Evolutionary conservation across 2,329 filamentous ascomycete genomes (phyloP), one percentile per base, ranked within the genome.

Genomic region (Cyclaneusma minus): DNA sequence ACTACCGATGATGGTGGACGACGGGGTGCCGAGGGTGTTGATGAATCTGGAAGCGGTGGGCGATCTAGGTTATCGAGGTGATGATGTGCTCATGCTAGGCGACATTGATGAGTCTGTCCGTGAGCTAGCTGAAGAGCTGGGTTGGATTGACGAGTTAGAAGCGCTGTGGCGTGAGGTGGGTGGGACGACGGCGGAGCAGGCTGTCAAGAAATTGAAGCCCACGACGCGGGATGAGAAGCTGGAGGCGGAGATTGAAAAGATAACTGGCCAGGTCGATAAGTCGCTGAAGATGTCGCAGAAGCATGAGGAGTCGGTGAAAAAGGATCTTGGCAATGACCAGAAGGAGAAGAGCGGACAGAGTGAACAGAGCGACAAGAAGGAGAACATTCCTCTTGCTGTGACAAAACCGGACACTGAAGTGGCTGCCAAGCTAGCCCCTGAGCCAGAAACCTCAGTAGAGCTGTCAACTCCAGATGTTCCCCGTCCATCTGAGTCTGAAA

Each of bases 1-100:
- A 24, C 56, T 95, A 25, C 85, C 87, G 0, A 54, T 64, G 9
- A 55, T 76, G 37, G 73, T 71, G 13, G 43, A 48, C 3, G 60
- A 72, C 2, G 60, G 58, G 1, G 67, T 66, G 3, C 89, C 87
- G 1, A 67, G 89, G 7, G 55, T 98, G 3, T 60, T 98, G 12
- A 80, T 98, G 50, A 98, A 98, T 48, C 64, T 76, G 52, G 81
- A 94, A 49, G 58, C 57, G 18, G 89, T 93, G 0, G 87, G 89
- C 0, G 68, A 68, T 12, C 48, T 98, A 18, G 89, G 89, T 1
- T 64, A 63, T 6, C 59, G 82, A 14, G 47, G 75, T 0, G 85
- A 98, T 43, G 89, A 98, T 51, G 85, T 98, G 0, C 45, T 93
- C 5, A 51, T 82, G 19, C 57, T 95, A 3, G 83, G 78, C 2